These are phyloP conservation scores for Cercospora beticola DNA, from an alignment of 2,329 filamentous ascomycete species.

Conservation along the genomic window DNA sequence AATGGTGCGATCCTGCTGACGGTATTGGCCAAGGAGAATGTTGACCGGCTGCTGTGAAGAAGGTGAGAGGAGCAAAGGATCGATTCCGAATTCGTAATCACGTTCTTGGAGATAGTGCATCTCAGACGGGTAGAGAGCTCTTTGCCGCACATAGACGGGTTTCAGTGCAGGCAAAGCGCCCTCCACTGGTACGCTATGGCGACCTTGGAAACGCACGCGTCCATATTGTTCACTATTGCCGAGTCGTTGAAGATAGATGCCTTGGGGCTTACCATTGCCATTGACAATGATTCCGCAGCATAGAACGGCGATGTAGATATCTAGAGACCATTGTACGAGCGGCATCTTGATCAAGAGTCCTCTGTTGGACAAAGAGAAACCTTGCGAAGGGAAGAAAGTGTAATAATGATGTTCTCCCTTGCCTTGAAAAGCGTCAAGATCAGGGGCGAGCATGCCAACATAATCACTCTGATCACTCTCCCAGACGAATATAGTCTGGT, in stretches of 20 bases:
- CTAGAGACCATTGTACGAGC: background rate
- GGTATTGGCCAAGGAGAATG: background rate
- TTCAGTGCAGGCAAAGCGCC: background rate
- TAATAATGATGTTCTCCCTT: background rate
- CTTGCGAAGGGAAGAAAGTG: background rate
- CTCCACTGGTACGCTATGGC: background rate
- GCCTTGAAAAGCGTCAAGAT: background rate
- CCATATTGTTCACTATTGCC: background rate
- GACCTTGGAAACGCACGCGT: background rate
- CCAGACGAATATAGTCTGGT: background rate
- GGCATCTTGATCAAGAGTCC: slow-evolving; percentile 1
- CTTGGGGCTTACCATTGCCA: background rate
- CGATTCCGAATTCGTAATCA: background rate
- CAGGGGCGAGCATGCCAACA: background rate
- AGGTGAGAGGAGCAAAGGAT: background rate
- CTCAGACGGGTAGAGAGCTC: background rate
- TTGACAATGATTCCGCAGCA: background rate
- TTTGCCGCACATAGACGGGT: background rate
- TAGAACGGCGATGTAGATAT: background rate
- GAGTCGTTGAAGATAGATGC: background rate
- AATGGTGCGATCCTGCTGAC: background rate
- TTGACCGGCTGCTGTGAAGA: background rate
- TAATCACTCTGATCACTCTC: background rate
- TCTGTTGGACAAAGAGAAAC: background rate
- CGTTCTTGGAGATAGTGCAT: background rate